Base-by-base conservation (phyloP, 768 basidiomycete species). In the Pulveroboletus sp. region DNA sequence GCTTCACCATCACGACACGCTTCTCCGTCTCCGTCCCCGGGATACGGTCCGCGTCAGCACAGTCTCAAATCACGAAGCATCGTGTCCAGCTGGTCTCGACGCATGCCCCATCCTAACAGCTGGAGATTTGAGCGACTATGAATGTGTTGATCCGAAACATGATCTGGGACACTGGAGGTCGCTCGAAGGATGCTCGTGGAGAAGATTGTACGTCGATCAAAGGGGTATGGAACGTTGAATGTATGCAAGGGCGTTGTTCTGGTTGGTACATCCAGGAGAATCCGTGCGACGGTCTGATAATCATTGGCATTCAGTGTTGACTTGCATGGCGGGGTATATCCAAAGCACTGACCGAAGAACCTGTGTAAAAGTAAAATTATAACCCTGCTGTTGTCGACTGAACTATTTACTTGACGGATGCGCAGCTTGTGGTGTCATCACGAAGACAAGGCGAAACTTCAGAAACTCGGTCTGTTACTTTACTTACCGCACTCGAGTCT, bases 121-220 rank as follows among this genome's bases (percentile, higher is more conserved):
- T 30, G 64, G 61, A 5, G 64, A 64, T 19, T 56, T 58, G 36
- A 73, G 66, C 27, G 78, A 80, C 47, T 81, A 73, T 56, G 83
- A 86, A 60, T 86, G 83, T 61, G 59, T 90, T 44, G 85, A 91
- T 67, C 76, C 76, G 26, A 56, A 67, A 16, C 70, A 69, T 37
- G 86, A 89, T 51, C 75, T 90, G 39, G 74, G 80, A 51, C 82
- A 82, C 13, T 91, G 89, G 88, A 54, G 89, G 89, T 24, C 91
- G 89, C 62, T 67, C 78, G 2, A 74, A 78, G 16, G 66, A 77
- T n/a, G 81, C 80, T 17, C 61, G 69, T 36, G 89, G 89, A 22
- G 70, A 80, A 63, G 85, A 92, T 65, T 92, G 88, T 67, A 82
- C 81, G 16, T 68, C 75, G 38, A 88, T 91, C 56, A 53, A 68